Evolutionary conservation across 2,329 filamentous ascomycete genomes (phyloP), one percentile per base, ranked within the genome.

Genomic region (Penicillium sp.): DNA sequence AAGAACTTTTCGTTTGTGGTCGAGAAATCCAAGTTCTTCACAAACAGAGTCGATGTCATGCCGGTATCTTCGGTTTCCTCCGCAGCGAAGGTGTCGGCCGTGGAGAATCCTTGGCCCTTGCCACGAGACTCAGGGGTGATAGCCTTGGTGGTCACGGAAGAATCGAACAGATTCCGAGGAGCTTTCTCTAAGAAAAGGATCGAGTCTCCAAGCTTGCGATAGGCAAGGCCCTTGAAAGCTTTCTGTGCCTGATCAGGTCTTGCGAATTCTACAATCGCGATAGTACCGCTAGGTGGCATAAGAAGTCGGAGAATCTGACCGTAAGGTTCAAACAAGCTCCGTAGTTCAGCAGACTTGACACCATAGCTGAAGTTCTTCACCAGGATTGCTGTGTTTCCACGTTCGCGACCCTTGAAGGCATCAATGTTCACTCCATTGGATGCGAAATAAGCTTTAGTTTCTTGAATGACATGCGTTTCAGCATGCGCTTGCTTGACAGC

Each of bases 401-500:
- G 87, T 71, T 91, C 86, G 57, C 87, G 86, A 51, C 84, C 87
- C 73, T 93, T 94, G 79, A 99, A 97, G 10, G 92, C 89, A 60
- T 97, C 88, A 43, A 99, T 81, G 73, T 97, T 91, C 19, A 97
- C 90, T 31, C 93, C 93, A 61, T 97, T 91, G 40, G 88, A 83
- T 49, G 83, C 81, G 69, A 99, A 96, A 75, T 95, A 99, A 9
- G 88, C 81, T 75, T 97, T 97, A 2, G 92, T 96, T 73, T 97
- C 94, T 76, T 96, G 91, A 54, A 99, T 97, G 63, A 96, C 85
- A 59, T 94, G 89, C 19, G 93, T 97, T 79, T 99, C 94, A 39
- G 93, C 94, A 72, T 97, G 89, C 9, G 94, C 94, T 79, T 97
- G 94, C 79, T 95, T 97, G 53, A 99, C 90, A 40, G 91, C 93